Evolutionary conservation across 805 yeast species (phyloP).

Genomic region (Candida taoyuanica): DNA sequence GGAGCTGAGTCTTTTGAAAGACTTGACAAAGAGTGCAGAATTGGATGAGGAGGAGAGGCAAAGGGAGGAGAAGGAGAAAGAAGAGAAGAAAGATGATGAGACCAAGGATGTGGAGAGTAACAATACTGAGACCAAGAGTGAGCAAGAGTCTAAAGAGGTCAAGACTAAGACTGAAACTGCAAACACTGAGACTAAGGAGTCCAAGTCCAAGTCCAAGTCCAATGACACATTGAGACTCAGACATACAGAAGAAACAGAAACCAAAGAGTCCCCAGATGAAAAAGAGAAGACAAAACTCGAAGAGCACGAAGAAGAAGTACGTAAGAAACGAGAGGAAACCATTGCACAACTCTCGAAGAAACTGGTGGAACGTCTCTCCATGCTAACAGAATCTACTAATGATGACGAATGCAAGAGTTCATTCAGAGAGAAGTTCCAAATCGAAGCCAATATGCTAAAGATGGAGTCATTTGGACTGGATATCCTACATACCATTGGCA

Average conservation of each 20-base stretch:
- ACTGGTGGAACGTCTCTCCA: constrained; percentile 49
- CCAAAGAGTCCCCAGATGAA: constrained; percentile 28
- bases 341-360: constrained; percentile 58
- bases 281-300: constrained; percentile 45
- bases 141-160: constrained; percentile 1
- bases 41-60: constrained; percentile 43
- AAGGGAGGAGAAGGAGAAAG: constrained; percentile 29
- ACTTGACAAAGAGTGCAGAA: constrained; percentile 60
- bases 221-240: constrained; percentile 8
- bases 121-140: neutral
- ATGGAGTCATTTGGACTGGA: constrained; percentile 85
- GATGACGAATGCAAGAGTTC: constrained; percentile 57
- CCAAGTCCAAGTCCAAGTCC: constrained; percentile 2
- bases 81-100: constrained; percentile 30
- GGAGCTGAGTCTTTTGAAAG: constrained; percentile 73
- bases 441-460: constrained; percentile 80
- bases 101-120: constrained; percentile 19
- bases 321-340: constrained; percentile 58
- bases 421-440: constrained; percentile 59
- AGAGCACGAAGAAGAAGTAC: constrained; percentile 73
- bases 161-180: neutral
- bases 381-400: constrained; percentile 57
- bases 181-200: neutral
- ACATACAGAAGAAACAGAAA: constrained; percentile 1
- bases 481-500: constrained; percentile 71